Evolutionary conservation across 2,329 filamentous ascomycete genomes (phyloP).

Genomic region (Thelonectria rubi): DNA sequence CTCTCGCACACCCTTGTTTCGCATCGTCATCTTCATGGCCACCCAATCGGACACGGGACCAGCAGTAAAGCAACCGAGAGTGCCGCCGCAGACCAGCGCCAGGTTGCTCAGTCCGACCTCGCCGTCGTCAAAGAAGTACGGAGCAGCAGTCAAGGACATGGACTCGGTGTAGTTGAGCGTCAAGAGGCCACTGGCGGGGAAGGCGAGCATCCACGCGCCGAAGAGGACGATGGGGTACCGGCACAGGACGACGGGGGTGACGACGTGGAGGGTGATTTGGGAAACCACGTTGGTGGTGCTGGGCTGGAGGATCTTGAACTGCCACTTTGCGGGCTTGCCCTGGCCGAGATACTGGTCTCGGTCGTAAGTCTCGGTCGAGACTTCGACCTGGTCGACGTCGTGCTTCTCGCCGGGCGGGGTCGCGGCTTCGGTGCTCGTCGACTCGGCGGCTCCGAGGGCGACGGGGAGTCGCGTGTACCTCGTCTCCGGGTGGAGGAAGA

Average conservation of each 20-base stretch:
- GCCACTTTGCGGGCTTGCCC: not conserved
- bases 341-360: not conserved
- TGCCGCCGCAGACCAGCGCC: not conserved
- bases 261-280: not conserved
- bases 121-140: not conserved
- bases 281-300: not conserved
- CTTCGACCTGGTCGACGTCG: not conserved
- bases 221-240: slow-evolving; percentile 4
- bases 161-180: not conserved
- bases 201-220: not conserved
- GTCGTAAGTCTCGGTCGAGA: not conserved
- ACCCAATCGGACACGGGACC: slow-evolving; percentile 5
- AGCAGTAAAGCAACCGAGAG: not conserved
- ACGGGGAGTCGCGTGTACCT: not conserved
- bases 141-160: not conserved
- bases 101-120: slow-evolving; percentile 4
- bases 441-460: not conserved
- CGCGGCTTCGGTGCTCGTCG: not conserved
- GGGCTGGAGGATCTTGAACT: slow-evolving; percentile 1
- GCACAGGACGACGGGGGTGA: not conserved
- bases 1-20: not conserved
- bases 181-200: not conserved
- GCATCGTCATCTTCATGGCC: not conserved
- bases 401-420: not conserved
- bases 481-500: not conserved